Percentiles rank a stretch among this genome's conserved stretches.
phyloP scores from a whole-genome alignment of 345 rosid genomes.

The Conringia planisiliqua region DNA sequence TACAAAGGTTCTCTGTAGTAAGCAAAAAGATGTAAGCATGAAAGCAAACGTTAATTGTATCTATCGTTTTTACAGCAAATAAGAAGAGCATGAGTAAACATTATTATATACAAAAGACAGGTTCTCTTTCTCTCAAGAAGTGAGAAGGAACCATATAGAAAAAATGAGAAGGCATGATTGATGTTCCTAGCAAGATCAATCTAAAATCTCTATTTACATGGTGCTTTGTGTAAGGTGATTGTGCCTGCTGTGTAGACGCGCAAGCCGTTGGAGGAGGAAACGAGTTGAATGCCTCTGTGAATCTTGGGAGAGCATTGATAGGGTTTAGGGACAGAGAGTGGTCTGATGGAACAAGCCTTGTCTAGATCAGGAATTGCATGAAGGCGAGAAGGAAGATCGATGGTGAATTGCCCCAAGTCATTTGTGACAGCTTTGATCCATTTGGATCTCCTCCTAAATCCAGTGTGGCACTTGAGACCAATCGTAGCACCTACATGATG shows the following conservation, averaged over 20 bases:
- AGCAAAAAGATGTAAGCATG: not conserved
- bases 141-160: conserved; percentile 27
- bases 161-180: not conserved
- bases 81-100: not conserved
- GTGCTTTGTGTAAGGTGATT: conserved; percentile 15
- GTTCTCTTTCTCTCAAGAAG: conserved; percentile 31
- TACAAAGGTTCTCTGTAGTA: not conserved
- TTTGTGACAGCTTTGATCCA: conserved; percentile 34
- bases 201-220: not conserved
- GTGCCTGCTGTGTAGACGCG: conserved; percentile 31
- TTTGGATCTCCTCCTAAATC: conserved; percentile 1
- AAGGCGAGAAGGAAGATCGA: conserved; percentile 35
- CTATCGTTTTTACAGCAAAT: not conserved
- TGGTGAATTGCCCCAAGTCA: conserved; percentile 25
- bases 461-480: conserved; percentile 25
- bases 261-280: conserved; percentile 20
- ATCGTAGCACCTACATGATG: conserved; percentile 19
- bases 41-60: not conserved
- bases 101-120: conserved; percentile 13
- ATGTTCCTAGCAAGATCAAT: conserved; percentile 1
- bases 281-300: conserved; percentile 21
- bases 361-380: conserved; percentile 33
- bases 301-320: conserved; percentile 14
- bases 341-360: conserved; percentile 29
- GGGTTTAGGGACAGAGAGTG: conserved; percentile 24